Conservation (phyloP, 495 filamentous ascomycete species). For the Pyrenula aspistea region DNA sequence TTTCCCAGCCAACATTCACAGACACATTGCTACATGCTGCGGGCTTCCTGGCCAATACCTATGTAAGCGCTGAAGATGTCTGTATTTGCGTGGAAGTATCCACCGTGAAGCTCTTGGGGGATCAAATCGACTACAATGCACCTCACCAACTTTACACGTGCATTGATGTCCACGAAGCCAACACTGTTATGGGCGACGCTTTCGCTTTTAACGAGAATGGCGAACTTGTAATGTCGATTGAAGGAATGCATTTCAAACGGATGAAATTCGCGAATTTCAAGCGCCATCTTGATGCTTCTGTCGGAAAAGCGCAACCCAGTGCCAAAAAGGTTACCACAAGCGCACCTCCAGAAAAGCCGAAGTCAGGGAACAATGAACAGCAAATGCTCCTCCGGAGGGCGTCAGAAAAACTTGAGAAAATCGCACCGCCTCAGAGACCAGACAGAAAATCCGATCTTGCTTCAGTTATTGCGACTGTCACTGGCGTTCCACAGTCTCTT, state of each 20-base stretch:
- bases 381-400: too few relatives aligned
- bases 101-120: constrained; percentile 2
- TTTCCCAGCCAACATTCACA: constrained; percentile 2
- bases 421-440: too few relatives aligned
- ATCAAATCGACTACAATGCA: background rate
- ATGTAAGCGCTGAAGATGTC: constrained; percentile 2
- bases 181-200: constrained; percentile 6
- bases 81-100: constrained; percentile 9
- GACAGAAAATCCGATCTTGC: too few relatives aligned
- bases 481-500: too few relatives aligned
- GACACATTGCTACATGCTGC: constrained; percentile 2
- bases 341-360: too few relatives aligned
- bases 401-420: too few relatives aligned
- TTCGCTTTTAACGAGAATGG: constrained; percentile 6
- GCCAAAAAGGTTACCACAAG: too few relatives aligned
- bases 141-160: constrained; percentile 5
- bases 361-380: too few relatives aligned
- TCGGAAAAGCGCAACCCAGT: too few relatives aligned
- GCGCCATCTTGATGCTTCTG: too few relatives aligned
- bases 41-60: constrained; percentile 2
- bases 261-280: too few relatives aligned
- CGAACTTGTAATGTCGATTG: constrained; percentile 3
- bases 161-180: constrained; percentile 5
- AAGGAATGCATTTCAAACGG: constrained; percentile 8
- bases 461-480: too few relatives aligned